Evolutionary conservation across 2,329 filamentous ascomycete genomes (phyloP).

Genomic region (Fusarium sulawesiense): DNA sequence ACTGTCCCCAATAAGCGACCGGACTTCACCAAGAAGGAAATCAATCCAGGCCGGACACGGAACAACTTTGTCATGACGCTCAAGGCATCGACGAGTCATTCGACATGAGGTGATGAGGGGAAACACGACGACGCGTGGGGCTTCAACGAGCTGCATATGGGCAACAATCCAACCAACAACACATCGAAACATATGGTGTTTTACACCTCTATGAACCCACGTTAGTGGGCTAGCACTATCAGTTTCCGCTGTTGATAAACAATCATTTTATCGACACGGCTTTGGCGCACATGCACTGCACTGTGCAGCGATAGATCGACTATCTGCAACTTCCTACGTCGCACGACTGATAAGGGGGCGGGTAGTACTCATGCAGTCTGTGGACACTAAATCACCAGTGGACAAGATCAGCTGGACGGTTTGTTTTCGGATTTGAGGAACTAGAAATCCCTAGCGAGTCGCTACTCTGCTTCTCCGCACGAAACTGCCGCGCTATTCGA

Average conservation of each 20-base stretch:
- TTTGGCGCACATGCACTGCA: slow-evolving; percentile 22
- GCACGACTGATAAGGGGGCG: slow-evolving; percentile 35
- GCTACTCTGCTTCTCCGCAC: slow-evolving; percentile 42
- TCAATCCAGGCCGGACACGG: slow-evolving; percentile 78
- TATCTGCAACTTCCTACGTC: slow-evolving; percentile 28
- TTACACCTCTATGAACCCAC: slow-evolving; percentile 11
- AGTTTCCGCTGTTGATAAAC: slow-evolving; percentile 10
- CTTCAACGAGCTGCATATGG: slow-evolving; percentile 41
- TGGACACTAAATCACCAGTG: slow-evolving; percentile 38
- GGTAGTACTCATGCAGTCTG: slow-evolving; percentile 37
- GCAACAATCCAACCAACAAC: slow-evolving; percentile 42
- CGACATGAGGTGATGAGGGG: slow-evolving; percentile 24
- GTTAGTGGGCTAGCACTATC: slow-evolving; percentile 16
- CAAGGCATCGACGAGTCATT: slow-evolving; percentile 47
- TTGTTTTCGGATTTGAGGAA: slow-evolving; percentile 39
- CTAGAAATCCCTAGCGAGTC: slow-evolving; percentile 44
- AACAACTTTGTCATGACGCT: slow-evolving; percentile 94
- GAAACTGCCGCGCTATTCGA: slow-evolving; percentile 37
- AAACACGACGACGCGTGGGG: slow-evolving; percentile 31
- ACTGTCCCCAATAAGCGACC: slow-evolving; percentile 19
- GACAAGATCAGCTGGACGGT: slow-evolving; percentile 39
- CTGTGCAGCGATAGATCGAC: slow-evolving; percentile 24
- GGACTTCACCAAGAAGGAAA: slow-evolving; percentile 71
- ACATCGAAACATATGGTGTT: slow-evolving; percentile 21
- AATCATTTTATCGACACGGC: slow-evolving; percentile 23